Conservation (phyloP, 768 basidiomycete species). For the Tricholoma furcatifolium region DNA sequence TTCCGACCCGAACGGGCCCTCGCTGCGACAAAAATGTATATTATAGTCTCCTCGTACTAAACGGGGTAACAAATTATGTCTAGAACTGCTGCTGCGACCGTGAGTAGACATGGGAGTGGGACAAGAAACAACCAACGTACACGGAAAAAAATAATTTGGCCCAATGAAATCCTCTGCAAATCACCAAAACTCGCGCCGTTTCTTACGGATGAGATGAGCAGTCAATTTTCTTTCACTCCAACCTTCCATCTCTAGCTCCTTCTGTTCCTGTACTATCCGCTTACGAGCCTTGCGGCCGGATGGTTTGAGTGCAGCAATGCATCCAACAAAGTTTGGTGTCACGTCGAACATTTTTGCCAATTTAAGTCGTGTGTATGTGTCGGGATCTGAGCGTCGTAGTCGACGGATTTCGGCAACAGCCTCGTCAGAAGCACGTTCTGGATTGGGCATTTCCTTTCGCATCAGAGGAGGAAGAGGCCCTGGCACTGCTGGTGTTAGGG, state of each 20-base stretch:
- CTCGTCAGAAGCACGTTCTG: conserved; percentile 48
- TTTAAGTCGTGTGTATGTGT: conserved; percentile 55
- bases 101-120: background rate
- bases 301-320: conserved; percentile 61
- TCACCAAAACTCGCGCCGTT: conserved; percentile 76
- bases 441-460: conserved; percentile 29
- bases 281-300: conserved; percentile 42
- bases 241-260: conserved; percentile 46
- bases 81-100: background rate
- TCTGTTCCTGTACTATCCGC: conserved; percentile 44
- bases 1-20: conserved; percentile 28
- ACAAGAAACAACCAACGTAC: conserved; percentile 1
- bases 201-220: conserved; percentile 60
- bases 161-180: conserved; percentile 4
- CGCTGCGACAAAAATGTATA: background rate
- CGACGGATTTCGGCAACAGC: conserved; percentile 54
- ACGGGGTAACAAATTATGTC: conserved; percentile 4
- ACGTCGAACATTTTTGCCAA: conserved; percentile 80
- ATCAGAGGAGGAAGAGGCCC: conserved; percentile 47
- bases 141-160: conserved; percentile 6
- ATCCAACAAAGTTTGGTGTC: conserved; percentile 63
- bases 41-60: conserved; percentile 10
- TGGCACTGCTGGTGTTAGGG: conserved; percentile 26
- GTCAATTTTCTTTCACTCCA: conserved; percentile 75
- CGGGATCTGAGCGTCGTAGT: conserved; percentile 58